Base-by-base conservation (phyloP, 2,329 filamentous ascomycete species). In the Mycosphaerella arachidis region DNA sequence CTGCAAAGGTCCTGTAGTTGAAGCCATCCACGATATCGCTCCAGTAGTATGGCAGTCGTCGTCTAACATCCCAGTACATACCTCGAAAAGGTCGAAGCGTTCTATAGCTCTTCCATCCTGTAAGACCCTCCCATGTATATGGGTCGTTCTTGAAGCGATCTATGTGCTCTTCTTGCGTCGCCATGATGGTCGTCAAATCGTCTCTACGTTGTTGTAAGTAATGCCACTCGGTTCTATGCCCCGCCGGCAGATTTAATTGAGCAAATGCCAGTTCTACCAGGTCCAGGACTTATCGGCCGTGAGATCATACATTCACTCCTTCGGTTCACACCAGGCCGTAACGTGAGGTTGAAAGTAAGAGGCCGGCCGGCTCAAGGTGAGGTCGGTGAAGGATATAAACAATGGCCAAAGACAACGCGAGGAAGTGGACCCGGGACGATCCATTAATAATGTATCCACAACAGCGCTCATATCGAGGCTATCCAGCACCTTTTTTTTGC, bases 21-120 rank as follows among this genome's bases (percentile, higher is more conserved):
- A 79, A 78, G 5, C 80, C 82, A 70, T 85, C 82, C 2, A 67
- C 74, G 48, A 84, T 80, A 64, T 85, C 83, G 65, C 78, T 81
- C 76, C 77, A 78, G 69, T 84, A 85, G 68, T 80, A 84, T 10
- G 79, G 81, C n/a, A 81, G 67, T 45, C 82, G 74, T 56, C 82
- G 72, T 59, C 77, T 75, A 31, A 84, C 72, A 68, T 84, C 82
- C 66, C 81, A 77, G 65, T 81, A 82, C 76, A 84, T 84, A 59
- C 81, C 82, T 24, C 78, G 73, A 48, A 78, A 76, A 7, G 79
- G 80, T 33, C 74, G 74, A 5, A 82, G 62, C 61, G 69, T 68
- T 31, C 72, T 70, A 60, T 71, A 74, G 52, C 64, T 67, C 53
- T 67, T 70, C 73, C 73, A 75, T 63, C 73, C 73, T 55, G 67